Base-by-base conservation (phyloP, 2,329 filamentous ascomycete genomes). In the Lachnellula hyalina region DNA sequence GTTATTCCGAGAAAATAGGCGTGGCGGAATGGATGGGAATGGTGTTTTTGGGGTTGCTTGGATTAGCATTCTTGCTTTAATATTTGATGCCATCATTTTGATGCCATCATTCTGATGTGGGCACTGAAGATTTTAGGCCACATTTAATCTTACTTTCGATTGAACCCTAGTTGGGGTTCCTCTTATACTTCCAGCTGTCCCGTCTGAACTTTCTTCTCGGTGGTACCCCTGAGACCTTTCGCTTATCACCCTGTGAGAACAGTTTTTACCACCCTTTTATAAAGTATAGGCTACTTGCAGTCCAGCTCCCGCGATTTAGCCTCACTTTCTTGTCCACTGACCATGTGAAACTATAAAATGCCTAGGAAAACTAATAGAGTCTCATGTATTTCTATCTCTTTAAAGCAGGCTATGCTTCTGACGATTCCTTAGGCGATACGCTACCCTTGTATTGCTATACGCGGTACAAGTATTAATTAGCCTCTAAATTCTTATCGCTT, bases 401-500 rank as follows among this genome's bases (percentile, higher is more conserved):
- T 2, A 28, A 25, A 28, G 28, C 28, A 28, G 28, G 28, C 7
- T 28, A 28, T 28, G 28, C 28, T 9, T 28, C 6, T 9, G 8
- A 9, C 28, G 9, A 28, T 28, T 28, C 28, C 8, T 9, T 28
- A 28, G 12, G 17, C 36, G 36, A 40, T 40, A 40, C 5, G 12
- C 12, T 15, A 40, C 36, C 36, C 36, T 40, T 8, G 9, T 17
- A 12, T 17, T 11, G 36, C 7, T 40, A 28, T 11, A 40, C 12
- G 36, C 15, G 36, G 17, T 52, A 28, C 6, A 6, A 8, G 25
- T 28, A 32, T 32, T 32, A 40, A 32, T 32, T 32, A 40, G 28
- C 38, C 47, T 47, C 47, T 50, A 40, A 45, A 46, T 41, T 35
- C 40, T 54, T 54, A 54, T 54, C 52, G 52, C 51, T 54, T 54